phyloP scores from a whole-genome alignment of 1,139 yeast genomes.

The Protomyces lactucae-debilis region DNA sequence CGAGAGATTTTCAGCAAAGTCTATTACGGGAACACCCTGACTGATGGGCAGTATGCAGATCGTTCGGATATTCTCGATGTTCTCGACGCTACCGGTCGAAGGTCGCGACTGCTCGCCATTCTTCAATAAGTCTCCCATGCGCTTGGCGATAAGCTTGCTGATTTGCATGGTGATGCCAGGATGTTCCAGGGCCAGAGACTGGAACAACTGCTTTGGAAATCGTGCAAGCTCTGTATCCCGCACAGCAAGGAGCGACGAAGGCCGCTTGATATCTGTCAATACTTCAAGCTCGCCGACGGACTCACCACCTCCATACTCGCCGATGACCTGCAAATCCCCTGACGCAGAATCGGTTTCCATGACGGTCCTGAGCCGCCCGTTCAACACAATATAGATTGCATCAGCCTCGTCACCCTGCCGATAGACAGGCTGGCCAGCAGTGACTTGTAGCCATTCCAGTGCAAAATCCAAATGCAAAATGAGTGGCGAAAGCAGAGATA shows the following conservation, averaged over 20 bases:
- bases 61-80: slow-evolving; percentile 55
- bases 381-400: slow-evolving; percentile 83
- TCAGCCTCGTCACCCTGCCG: slow-evolving; percentile 80
- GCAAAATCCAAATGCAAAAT: slow-evolving; percentile 81
- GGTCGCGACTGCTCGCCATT: slow-evolving; percentile 19
- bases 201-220: slow-evolving; percentile 84
- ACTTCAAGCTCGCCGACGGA: slow-evolving; percentile 95
- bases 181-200: slow-evolving; percentile 71
- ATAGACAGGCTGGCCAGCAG: slow-evolving; percentile 76
- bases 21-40: slow-evolving; percentile 73
- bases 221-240: slow-evolving; percentile 92
- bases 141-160: slow-evolving; percentile 77
- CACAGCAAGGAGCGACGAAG: slow-evolving; percentile 73
- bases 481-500: slow-evolving; percentile 60
- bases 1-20: slow-evolving; percentile 70
- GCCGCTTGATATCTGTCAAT: slow-evolving; percentile 71
- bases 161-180: slow-evolving; percentile 88
- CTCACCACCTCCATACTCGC: slow-evolving; percentile 91
- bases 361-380: slow-evolving; percentile 79
- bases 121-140: slow-evolving; percentile 44
- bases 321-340: slow-evolving; percentile 45
- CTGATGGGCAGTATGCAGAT: slow-evolving; percentile 78
- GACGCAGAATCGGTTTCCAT: slow-evolving; percentile 35
- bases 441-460: slow-evolving; percentile 86
- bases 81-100: background rate